A percentile compares a stretch with the other conserved stretches of the same genome.
Conservation (phyloP, 1,139 yeast species). For the Debaryomycetaceae sp. region DNA sequence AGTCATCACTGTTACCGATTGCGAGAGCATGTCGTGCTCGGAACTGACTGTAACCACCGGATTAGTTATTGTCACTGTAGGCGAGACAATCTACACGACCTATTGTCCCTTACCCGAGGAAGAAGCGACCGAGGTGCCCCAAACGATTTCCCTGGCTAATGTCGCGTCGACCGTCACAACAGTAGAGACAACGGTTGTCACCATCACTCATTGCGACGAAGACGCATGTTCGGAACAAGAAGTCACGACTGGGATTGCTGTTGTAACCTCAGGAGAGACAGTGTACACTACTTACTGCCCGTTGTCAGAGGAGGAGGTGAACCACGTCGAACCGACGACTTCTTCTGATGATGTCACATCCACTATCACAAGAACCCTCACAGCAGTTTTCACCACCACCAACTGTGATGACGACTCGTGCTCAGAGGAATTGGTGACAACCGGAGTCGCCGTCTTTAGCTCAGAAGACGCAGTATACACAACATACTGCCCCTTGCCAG, state of each 20-base stretch:
- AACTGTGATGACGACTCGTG: constrained; percentile 14
- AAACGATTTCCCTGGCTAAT: background rate
- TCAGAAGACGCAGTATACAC: constrained; percentile 9
- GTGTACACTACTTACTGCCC: background rate
- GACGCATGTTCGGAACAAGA: background rate
- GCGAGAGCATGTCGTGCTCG: constrained; percentile 17
- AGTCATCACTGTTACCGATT: constrained; percentile 18
- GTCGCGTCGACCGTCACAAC: constrained; percentile 1
- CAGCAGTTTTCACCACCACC: constrained; percentile 13
- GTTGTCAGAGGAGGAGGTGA: constrained; percentile 1
- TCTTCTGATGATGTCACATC: constrained; percentile 2
- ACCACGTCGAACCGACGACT: too few relatives aligned
- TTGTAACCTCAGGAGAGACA: background rate
- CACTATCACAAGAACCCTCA: constrained; percentile 5
- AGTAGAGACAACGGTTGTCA: constrained; percentile 6
- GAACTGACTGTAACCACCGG: constrained; percentile 24
- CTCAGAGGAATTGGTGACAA: constrained; percentile 13
- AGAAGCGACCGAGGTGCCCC: background rate
- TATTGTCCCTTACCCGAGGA: constrained; percentile 10
- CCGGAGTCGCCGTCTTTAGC: constrained; percentile 18
- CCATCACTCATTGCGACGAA: background rate
- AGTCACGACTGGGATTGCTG: background rate
- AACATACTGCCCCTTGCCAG: constrained; percentile 13
- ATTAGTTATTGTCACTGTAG: constrained; percentile 12
- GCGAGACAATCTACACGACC: constrained; percentile 10